These are phyloP conservation scores for Hypoxylon sp. DNA, from an alignment of 2,329 filamentous ascomycete genomes.

Conservation along the genomic window DNA sequence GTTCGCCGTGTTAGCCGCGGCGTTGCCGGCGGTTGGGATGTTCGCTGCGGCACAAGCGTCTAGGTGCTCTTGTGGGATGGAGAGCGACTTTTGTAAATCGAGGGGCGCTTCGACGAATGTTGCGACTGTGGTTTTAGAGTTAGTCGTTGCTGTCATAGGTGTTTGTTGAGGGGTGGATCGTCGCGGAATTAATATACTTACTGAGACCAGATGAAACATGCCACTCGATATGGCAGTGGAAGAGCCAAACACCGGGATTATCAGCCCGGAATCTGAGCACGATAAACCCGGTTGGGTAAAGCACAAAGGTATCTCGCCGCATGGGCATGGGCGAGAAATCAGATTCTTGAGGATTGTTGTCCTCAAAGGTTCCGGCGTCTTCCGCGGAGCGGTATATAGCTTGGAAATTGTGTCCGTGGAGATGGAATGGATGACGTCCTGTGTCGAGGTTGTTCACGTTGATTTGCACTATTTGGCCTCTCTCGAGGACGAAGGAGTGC, in stretches of 20 bases:
- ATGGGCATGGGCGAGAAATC: constrained; percentile 71
- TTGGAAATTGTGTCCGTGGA: constrained; percentile 85
- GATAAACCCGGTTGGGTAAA: constrained; percentile 76
- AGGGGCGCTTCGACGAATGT: constrained; percentile 75
- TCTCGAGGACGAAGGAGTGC: constrained; percentile 76
- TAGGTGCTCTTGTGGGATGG: constrained; percentile 72
- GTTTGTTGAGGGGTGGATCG: neutral
- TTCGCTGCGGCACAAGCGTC: constrained; percentile 69
- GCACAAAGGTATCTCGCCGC: constrained; percentile 76
- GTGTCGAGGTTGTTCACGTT: constrained; percentile 82
- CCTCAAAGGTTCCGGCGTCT: constrained; percentile 69
- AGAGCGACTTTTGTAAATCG: constrained; percentile 71
- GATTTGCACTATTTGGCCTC: constrained; percentile 78
- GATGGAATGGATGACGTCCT: constrained; percentile 80
- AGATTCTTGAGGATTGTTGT: constrained; percentile 60
- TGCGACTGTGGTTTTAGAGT: constrained; percentile 56
- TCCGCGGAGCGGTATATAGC: constrained; percentile 72
- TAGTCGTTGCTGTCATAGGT: constrained; percentile 11
- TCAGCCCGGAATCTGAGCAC: constrained; percentile 77
- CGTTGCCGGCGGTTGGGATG: constrained; percentile 75
- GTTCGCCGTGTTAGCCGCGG: constrained; percentile 78
- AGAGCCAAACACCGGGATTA: constrained; percentile 79
- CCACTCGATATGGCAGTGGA: constrained; percentile 89
- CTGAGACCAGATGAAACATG: constrained; percentile 76
- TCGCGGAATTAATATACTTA: constrained; percentile 16